phyloP scores from a whole-genome alignment of 129 eudicot genomes.

The Chrysanthemum makinoi region DNA sequence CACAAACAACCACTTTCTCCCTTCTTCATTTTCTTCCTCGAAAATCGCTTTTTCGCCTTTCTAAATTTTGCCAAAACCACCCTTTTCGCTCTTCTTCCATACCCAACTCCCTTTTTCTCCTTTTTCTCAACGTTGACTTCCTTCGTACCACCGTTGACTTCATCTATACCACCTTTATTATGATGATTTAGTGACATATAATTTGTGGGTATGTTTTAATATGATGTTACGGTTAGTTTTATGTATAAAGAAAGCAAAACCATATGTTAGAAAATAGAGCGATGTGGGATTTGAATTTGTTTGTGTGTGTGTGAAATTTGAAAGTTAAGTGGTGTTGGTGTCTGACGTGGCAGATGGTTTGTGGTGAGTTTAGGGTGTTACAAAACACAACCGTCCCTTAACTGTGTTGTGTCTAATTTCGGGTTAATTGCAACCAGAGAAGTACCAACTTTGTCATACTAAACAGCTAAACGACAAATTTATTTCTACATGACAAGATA shows the following conservation, averaged over 20 bases:
- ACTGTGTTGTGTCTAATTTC: no score
- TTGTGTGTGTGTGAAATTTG: constrained; percentile 23
- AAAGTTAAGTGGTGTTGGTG: background rate
- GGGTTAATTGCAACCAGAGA: no score
- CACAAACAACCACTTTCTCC: constrained; percentile 17
- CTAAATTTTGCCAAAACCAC: constrained; percentile 37
- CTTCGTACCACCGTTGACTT: constrained; percentile 8
- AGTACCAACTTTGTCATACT: no score
- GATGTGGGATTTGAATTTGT: constrained; percentile 25
- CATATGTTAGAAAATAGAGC: background rate
- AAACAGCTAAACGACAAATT: no score
- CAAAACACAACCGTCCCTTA: background rate
- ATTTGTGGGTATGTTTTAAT: background rate
- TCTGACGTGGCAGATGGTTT: constrained; percentile 18
- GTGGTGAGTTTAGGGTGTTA: constrained; percentile 13
- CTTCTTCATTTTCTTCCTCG: constrained; percentile 19
- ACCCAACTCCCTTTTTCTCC: constrained; percentile 12
- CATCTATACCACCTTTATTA: background rate
- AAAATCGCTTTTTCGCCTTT: constrained; percentile 30
- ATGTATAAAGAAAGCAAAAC: constrained; percentile 1
- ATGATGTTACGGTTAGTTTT: background rate
- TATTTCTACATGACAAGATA: no score
- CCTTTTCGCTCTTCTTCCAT: constrained; percentile 35
- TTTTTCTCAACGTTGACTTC: background rate
- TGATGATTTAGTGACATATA: background rate